Evolutionary conservation across 2,329 filamentous ascomycete genomes (phyloP).

Genomic region (Trichoderma endophyticum): DNA sequence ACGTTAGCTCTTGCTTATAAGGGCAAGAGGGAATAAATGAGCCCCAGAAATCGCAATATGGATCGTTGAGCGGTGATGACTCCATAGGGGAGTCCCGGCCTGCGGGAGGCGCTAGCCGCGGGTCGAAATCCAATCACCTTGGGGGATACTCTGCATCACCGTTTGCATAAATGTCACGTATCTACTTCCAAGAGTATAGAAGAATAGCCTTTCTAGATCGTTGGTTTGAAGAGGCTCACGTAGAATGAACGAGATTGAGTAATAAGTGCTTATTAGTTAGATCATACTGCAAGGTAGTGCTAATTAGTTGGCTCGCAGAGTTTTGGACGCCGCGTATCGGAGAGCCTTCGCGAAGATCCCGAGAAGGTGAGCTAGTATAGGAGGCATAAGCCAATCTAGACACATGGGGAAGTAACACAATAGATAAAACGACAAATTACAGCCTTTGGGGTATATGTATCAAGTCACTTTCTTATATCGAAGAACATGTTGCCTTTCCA

Average conservation of each 20-base stretch:
- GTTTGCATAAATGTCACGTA: background rate
- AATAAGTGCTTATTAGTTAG: rapidly evolving
- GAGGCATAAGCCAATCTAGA: background rate
- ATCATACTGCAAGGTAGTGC: background rate
- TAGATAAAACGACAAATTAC: background rate
- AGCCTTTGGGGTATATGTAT: background rate
- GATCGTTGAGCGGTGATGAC: background rate
- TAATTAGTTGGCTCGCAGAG: background rate
- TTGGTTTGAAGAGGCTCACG: background rate
- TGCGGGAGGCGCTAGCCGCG: background rate
- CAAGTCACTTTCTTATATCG: background rate
- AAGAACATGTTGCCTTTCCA: background rate
- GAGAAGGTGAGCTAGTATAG: background rate
- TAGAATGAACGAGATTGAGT: background rate
- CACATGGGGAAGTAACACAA: background rate
- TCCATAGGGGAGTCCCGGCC: background rate
- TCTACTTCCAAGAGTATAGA: background rate
- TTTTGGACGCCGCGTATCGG: background rate
- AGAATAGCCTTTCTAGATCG: background rate
- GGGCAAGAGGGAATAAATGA: background rate
- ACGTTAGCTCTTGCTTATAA: background rate
- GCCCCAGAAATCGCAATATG: background rate
- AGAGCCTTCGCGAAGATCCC: background rate
- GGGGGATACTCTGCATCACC: background rate
- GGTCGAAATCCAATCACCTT: background rate